Base-by-base conservation (phyloP, 257 asterid genomes). In the Primulina huaijiensis region DNA sequence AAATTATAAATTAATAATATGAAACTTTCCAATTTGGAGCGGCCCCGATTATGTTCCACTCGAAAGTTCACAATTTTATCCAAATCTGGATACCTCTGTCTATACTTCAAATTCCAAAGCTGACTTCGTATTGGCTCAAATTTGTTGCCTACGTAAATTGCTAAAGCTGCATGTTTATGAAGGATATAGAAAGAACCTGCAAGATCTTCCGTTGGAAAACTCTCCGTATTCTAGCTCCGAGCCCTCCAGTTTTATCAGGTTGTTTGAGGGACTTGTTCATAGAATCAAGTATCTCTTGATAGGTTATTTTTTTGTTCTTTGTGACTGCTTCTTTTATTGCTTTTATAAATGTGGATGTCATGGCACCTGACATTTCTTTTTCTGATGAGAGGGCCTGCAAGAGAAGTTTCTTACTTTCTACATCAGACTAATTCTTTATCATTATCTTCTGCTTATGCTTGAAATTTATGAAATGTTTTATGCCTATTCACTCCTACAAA, bases 341-440 rank as follows among this genome's bases (percentile, higher is more conserved):
- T 68, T 53, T 81, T 68, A 84, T 75, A 50, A 90, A 90, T 60
- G 84, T 81, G 62, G 61, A 67, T 16, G 97, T 86, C 97, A 86
- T 88, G 57, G 91, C 95, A 57, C 93, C 93, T 0, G 63, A 77
- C 81, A 71, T 79, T 46, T 75, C 77, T 59, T 74, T 85, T 40
- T 75, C 85, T 2, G 63, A 9, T 31, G 92, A 81, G 74, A 84
- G 72, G 43, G 76, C 88, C 96, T 88, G 82, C 75, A 75, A 40
- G 33, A 29, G 29, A 66, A 68, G 58, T 12, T 43, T 12, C 53
- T 43, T 12, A 43, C 53, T 43, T 43, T 43, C 62, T 21, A 72
- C 30, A 33, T 16, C 64, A 67, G 29, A 67, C 56, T 2, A 10
- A 10, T 10, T 43, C 11, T 8, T 35, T 6, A 5, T 55, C 17